A percentile compares a stretch with the other conserved stretches of the same genome.
These are phyloP conservation scores for Seiridium unicorne DNA, from an alignment of 2,329 filamentous ascomycete genomes.

Conservation along the genomic window DNA sequence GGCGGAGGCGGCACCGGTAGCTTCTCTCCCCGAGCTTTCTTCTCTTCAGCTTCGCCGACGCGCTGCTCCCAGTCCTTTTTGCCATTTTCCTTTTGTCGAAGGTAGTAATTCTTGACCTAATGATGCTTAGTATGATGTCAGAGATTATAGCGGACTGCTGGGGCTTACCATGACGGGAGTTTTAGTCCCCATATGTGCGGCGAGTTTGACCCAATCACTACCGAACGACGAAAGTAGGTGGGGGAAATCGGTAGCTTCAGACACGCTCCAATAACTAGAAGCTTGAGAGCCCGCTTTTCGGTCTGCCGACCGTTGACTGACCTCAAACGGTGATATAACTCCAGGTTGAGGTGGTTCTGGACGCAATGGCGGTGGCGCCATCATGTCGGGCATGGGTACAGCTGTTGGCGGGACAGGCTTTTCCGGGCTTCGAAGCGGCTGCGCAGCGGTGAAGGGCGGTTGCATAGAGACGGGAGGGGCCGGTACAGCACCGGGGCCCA, in stretches of 20 bases:
- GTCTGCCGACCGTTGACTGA: slow-evolving; percentile 42
- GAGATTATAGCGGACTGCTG: slow-evolving; percentile 1
- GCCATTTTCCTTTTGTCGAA: slow-evolving; percentile 58
- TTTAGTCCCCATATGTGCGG: slow-evolving; percentile 78
- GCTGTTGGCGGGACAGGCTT: slow-evolving; percentile 19
- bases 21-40: slow-evolving; percentile 54
- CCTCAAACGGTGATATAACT: slow-evolving; percentile 47
- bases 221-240: slow-evolving; percentile 72
- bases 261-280: slow-evolving; percentile 86
- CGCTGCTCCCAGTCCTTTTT: slow-evolving; percentile 62
- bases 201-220: slow-evolving; percentile 75
- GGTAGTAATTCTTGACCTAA: slow-evolving; percentile 69
- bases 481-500: slow-evolving; percentile 39
- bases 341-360: slow-evolving; percentile 52
- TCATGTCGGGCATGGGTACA: slow-evolving; percentile 48
- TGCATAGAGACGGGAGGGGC: slow-evolving; percentile 37
- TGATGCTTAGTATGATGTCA: slow-evolving; percentile 18
- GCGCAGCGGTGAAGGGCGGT: slow-evolving; percentile 21
- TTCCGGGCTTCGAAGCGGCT: slow-evolving; percentile 25
- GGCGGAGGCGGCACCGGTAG: slow-evolving; percentile 60
- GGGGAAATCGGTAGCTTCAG: slow-evolving; percentile 76
- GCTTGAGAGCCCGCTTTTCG: slow-evolving; percentile 56
- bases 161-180: slow-evolving; percentile 77
- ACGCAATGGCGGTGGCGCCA: slow-evolving; percentile 55
- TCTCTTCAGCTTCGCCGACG: slow-evolving; percentile 59